Percentiles rank a stretch among this genome's conserved stretches.
Evolutionary conservation across 2,329 filamentous ascomycete species (phyloP).

Genomic region (Simplicillium aogashimaense): DNA sequence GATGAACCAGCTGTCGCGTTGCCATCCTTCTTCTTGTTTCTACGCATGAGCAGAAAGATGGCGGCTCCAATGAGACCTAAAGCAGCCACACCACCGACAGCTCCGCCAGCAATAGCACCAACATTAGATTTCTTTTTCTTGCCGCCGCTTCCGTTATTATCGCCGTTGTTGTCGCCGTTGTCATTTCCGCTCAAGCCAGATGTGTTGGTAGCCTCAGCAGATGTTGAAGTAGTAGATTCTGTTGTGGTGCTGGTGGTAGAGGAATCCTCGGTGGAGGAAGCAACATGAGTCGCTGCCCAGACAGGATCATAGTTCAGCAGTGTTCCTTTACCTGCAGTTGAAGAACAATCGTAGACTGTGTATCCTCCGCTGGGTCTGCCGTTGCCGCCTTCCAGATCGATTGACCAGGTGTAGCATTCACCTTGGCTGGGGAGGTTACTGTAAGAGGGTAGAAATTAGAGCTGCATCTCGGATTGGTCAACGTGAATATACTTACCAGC

Average conservation of each 20-base stretch:
- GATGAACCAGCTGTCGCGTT: slow-evolving; percentile 6
- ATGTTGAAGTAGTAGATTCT: too few species aligned
- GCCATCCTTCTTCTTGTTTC: slow-evolving; percentile 18
- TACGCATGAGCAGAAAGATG: slow-evolving; percentile 30
- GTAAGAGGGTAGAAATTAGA: slow-evolving; percentile 7
- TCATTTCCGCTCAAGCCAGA: too few species aligned
- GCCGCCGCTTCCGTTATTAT: neutral
- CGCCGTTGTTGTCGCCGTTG: too few species aligned
- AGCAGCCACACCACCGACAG: slow-evolving; percentile 32
- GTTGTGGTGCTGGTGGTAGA: slow-evolving; percentile 1
- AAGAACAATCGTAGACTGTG: slow-evolving; percentile 17
- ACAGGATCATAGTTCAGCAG: slow-evolving; percentile 20
- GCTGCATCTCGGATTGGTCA: slow-evolving; percentile 5
- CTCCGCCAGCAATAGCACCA: slow-evolving; percentile 35
- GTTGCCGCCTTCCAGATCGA: slow-evolving; percentile 12
- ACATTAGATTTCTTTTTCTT: slow-evolving; percentile 18
- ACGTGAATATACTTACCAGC: slow-evolving; percentile 20
- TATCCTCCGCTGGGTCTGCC: slow-evolving; percentile 8
- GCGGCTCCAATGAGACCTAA: slow-evolving; percentile 28
- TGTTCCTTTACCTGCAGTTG: slow-evolving; percentile 12
- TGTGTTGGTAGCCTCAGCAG: too few species aligned
- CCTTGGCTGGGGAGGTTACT: too few species aligned
- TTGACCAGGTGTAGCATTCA: slow-evolving; percentile 18
- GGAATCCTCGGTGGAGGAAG: neutral
- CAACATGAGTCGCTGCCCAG: slow-evolving; percentile 12